A percentile compares a stretch with the other conserved stretches of the same genome.
Evolutionary conservation across 2,329 filamentous ascomycete genomes (phyloP).

Genomic region (Clarireedia monteithiana): DNA sequence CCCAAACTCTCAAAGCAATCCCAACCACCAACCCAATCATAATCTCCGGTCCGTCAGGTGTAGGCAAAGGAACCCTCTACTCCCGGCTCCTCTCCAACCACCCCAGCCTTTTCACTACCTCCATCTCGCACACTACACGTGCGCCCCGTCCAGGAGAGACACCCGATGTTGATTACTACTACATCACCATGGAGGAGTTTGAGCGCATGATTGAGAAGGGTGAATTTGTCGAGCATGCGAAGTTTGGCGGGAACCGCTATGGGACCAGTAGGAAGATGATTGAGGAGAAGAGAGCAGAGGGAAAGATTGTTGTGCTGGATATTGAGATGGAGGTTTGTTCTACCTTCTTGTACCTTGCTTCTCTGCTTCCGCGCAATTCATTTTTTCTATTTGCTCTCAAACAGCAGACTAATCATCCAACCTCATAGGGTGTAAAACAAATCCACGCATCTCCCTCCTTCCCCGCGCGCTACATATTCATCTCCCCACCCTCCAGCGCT

Average conservation of each 20-base stretch:
- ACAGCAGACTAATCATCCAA: background rate
- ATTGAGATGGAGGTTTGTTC: conserved; percentile 84
- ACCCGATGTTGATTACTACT: conserved; percentile 77
- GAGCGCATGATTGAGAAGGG: conserved; percentile 55
- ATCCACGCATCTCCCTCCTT: conserved; percentile 50
- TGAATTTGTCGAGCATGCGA: conserved; percentile 77
- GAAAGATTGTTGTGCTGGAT: conserved; percentile 74
- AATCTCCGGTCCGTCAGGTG: conserved; percentile 71
- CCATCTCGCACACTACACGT: conserved; percentile 73
- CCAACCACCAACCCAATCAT: conserved; percentile 49
- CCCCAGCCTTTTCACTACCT: conserved; percentile 48
- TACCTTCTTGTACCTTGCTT: background rate
- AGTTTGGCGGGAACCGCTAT: conserved; percentile 81
- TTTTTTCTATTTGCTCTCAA: background rate
- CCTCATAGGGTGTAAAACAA: conserved; percentile 72
- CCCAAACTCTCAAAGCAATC: conserved; percentile 7
- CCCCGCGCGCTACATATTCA: conserved; percentile 74
- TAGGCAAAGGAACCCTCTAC: conserved; percentile 76
- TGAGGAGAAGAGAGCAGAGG: conserved; percentile 57
- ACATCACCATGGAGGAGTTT: conserved; percentile 60
- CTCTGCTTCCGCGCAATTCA: background rate
- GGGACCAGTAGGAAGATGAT: conserved; percentile 78
- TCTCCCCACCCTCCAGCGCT: conserved; percentile 61
- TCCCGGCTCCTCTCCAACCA: conserved; percentile 57
- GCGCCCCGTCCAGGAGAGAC: conserved; percentile 65